Conservation (phyloP, 2,329 filamentous ascomycete genomes). For the Trichoderma citrinoviride region DNA sequence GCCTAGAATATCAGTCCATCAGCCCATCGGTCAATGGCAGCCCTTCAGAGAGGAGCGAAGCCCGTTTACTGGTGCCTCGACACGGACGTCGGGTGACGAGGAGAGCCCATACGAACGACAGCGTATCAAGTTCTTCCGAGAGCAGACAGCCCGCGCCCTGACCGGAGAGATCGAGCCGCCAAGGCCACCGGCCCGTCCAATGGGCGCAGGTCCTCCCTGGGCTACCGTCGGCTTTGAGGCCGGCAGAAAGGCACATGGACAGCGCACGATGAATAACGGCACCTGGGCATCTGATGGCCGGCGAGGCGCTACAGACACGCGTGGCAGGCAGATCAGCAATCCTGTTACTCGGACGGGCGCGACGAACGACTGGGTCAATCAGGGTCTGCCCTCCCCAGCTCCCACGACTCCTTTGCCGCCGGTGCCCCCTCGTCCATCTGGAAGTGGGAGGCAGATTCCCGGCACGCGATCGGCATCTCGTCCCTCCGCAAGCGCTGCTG, state of each 20-base stretch:
- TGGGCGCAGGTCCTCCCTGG: neutral
- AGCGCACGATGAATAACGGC: neutral
- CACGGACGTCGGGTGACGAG: constrained; percentile 26
- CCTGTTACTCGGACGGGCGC: constrained; percentile 6
- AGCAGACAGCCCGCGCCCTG: constrained; percentile 25
- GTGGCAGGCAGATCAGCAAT: neutral
- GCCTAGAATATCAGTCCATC: constrained; percentile 24
- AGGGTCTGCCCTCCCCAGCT: constrained; percentile 27
- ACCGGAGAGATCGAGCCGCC: constrained; percentile 9
- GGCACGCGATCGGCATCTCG: neutral
- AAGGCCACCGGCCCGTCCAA: neutral
- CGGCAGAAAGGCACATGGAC: neutral
- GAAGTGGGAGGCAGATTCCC: neutral
- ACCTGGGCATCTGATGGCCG: neutral
- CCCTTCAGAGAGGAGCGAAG: constrained; percentile 29
- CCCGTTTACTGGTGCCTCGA: constrained; percentile 26
- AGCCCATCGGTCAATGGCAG: constrained; percentile 28
- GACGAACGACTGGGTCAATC: constrained; percentile 30
- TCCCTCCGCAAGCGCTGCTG: neutral
- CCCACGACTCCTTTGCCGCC: constrained; percentile 29
- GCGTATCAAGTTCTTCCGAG: constrained; percentile 28
- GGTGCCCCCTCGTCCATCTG: constrained; percentile 29
- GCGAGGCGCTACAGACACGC: neutral
- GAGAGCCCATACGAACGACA: constrained; percentile 23
- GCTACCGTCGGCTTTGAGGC: neutral